Conservation (phyloP, 164 flowering plant genomes). For the Platanus orientalis region DNA sequence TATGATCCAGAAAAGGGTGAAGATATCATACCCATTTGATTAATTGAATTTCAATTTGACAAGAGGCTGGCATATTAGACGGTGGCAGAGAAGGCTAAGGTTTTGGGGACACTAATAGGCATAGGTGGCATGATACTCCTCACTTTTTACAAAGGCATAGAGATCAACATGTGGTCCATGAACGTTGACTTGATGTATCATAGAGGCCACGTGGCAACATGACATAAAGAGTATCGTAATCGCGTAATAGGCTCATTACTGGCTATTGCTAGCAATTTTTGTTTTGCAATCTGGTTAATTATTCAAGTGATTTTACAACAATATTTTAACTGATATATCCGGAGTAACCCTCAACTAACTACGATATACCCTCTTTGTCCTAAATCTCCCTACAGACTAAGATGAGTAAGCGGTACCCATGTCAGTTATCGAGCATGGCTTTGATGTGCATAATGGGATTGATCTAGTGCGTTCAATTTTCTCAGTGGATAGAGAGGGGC, state of each 20-base stretch:
- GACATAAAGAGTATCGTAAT: conserved; percentile 16
- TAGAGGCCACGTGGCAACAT: not conserved
- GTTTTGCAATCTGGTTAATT: conserved; percentile 39
- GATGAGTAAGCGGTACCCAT: conserved; percentile 33
- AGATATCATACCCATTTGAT: not conserved
- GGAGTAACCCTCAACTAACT: not conserved
- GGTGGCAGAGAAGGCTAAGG: conserved; percentile 42
- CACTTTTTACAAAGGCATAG: conserved; percentile 59
- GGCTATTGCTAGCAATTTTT: conserved; percentile 28
- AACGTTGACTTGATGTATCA: conserved; percentile 25
- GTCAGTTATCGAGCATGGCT: conserved; percentile 41
- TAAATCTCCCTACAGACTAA: conserved; percentile 42
- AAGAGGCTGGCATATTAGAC: conserved; percentile 33
- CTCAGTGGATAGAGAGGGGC: conserved; percentile 31
- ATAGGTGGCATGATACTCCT: conserved; percentile 69
- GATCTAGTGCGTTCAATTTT: conserved; percentile 26
- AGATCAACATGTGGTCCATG: conserved; percentile 35
- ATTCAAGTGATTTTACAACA: conserved; percentile 33
- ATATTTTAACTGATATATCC: not conserved
- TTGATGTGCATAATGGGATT: conserved; percentile 34
- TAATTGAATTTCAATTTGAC: not conserved
- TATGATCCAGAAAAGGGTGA: no score
- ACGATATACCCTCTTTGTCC: not conserved
- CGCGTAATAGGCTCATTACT: conserved; percentile 28
- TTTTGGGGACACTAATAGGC: conserved; percentile 50